Base-by-base conservation (phyloP, 2,329 filamentous ascomycete species). In the Periglandula ipomoeae region DNA sequence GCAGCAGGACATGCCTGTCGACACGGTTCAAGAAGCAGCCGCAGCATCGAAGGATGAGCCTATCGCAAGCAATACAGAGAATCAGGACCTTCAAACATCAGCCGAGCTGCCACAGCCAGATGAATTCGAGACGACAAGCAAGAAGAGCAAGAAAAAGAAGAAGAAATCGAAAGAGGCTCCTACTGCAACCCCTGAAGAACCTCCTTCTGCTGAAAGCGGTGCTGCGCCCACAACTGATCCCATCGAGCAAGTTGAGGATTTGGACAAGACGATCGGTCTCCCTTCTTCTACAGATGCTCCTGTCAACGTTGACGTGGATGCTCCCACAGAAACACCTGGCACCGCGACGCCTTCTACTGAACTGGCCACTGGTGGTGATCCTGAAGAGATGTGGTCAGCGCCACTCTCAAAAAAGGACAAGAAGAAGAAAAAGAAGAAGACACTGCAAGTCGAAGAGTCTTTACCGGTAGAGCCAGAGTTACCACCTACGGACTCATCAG, bases 381-480 rank as follows among this genome's bases (percentile, higher is more conserved):
- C 50, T 19, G 50, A 53, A 32, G 48, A 49, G 34, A 11, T 37
- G 30, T 48, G 13, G 45, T 39, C 44, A 23, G 27, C 37, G 9
- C 47, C 45, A 27, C 10, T 34, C 26, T 39, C 47, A 26, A 46
- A 44, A 1, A 50, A 48, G 38, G 47, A 49, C 10, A 44, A 53
- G 23, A 47, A 47, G 11, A 50, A 49, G 37, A 43, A 52, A 20
- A 46, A 41, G 17, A 62, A 60, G 56, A 61, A 56, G 46, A 53
- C 48, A 39, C 26, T 50, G 22, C 50, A 35, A 9, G 19, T 52
- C 4, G 51, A 54, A 20, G 52, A 53, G 15, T 17, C 45, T 45
- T 17, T 42, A 20, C 13, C 30, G 13, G 27, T 15, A 13, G 34
- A 35, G 11, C 24, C 22, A 5, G 27, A 50, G 35, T 17, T 23